A percentile compares a stretch with the other conserved stretches of the same genome.
These are phyloP conservation scores for Amphirosellinia nigrospora DNA, from an alignment of 495 filamentous ascomycete species.

Conservation along the genomic window DNA sequence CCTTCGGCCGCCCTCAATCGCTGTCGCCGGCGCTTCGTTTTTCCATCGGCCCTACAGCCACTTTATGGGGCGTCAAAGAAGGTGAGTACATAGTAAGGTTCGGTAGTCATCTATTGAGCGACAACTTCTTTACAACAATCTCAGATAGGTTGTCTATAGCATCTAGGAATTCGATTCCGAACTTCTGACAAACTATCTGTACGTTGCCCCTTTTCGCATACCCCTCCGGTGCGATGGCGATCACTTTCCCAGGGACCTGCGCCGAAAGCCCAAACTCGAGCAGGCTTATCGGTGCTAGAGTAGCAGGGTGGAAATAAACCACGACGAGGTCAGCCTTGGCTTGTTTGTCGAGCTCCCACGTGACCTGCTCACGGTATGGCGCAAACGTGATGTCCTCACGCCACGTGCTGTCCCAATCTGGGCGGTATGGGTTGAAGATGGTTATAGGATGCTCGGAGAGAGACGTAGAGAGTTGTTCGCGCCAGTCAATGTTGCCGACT, in stretches of 20 bases:
- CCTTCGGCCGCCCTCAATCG: too few relatives aligned
- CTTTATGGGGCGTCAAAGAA: too few relatives aligned
- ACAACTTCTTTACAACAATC: conserved; percentile 34
- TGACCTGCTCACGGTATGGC: conserved; percentile 59
- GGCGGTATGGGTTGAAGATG: conserved; percentile 62
- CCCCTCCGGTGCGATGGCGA: conserved; percentile 58
- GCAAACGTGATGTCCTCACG: conserved; percentile 48
- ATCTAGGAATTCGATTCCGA: conserved; percentile 47
- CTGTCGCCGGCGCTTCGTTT: too few relatives aligned
- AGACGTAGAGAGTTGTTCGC: conserved; percentile 39
- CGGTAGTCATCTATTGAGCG: not conserved
- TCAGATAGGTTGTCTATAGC: conserved; percentile 38
- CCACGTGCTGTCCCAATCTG: conserved; percentile 62
- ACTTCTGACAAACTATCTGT: conserved; percentile 56
- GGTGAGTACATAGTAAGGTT: too few relatives aligned
- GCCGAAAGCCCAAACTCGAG: conserved; percentile 62
- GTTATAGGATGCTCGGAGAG: conserved; percentile 56
- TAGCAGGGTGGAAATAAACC: conserved; percentile 58
- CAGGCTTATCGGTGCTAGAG: conserved; percentile 55
- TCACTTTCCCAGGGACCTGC: conserved; percentile 45
- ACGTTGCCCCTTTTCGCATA: conserved; percentile 65
- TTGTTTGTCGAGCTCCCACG: conserved; percentile 65
- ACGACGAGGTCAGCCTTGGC: conserved; percentile 59
- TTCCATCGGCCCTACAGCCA: too few relatives aligned
- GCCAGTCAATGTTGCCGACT: conserved; percentile 48